Base-by-base conservation (phyloP, 495 filamentous ascomycete species). In the Aspergillus heteromorphus region DNA sequence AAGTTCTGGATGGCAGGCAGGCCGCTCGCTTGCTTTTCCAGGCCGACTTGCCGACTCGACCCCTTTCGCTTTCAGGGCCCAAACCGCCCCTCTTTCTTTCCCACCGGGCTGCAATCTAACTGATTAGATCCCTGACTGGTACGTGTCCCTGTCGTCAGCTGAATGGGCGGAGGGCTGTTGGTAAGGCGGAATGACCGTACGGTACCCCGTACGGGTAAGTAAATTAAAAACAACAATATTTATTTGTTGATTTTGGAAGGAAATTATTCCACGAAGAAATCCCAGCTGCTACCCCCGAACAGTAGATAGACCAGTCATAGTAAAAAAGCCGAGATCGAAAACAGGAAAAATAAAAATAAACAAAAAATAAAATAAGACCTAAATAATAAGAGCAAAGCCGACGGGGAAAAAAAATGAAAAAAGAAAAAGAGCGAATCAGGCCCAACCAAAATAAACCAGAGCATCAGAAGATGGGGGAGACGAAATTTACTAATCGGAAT, bases 61-160 rank as follows among this genome's bases (percentile, higher is more conserved):
- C 60, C 50, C 56, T 40, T 59, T 54, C 54, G 54, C 56, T 40
- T 59, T 54, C 54, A 56, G 54, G 60, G 53, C 56, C 53, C 36
- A 45, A 50, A 40, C 18, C 6, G 29, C 49, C 21, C 17, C 40
- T 43, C 49, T 55, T 51, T 50, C 48, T 23, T 42, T 52, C 31
- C 57, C 45, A 47, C 43, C 23, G 43, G 43, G 21, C 43, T 47
- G 23, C 34, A 41, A 53, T 42, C 54, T 57, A 63, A 50, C 51
- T 49, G 45, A 36, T 57, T 60, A 43, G 55, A 58, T 58, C 57
- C 57, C 54, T 56, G 54, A 23, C 55, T 58, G 54, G 58, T 64
- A 61, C 61, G 61, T 64, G 53, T 60, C 48, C 55, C 50, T 58
- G 57, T 64, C 58, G 61, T 64, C 57, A 64, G 61, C 61, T 23